These are phyloP conservation scores for Cyphellophora attinorum DNA, from an alignment of 2,329 filamentous ascomycete genomes.

Conservation along the genomic window DNA sequence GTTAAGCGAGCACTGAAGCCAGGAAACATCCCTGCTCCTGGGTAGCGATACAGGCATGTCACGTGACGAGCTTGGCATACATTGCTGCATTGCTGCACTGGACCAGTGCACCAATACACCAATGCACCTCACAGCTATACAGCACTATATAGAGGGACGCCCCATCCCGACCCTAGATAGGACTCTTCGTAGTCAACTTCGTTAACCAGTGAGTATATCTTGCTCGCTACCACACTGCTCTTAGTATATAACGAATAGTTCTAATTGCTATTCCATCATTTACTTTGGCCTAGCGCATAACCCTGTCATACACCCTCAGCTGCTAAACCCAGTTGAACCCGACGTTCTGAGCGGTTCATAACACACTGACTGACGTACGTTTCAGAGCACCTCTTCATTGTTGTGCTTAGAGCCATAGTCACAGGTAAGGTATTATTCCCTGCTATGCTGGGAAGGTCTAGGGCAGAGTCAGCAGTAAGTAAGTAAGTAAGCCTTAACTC, in stretches of 20 bases:
- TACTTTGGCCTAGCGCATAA: neutral
- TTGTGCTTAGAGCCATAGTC: too few species aligned
- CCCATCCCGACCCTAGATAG: neutral
- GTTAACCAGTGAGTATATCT: too few species aligned
- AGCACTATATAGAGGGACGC: slow-evolving; percentile 1
- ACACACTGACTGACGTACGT: too few species aligned
- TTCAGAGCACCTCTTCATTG: too few species aligned
- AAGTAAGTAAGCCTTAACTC: too few species aligned
- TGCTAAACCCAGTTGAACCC: slow-evolving; percentile 1
- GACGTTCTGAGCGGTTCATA: neutral
- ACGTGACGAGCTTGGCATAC: neutral
- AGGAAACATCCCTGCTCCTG: neutral
- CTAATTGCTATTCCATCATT: slow-evolving; percentile 1
- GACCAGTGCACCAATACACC: neutral
- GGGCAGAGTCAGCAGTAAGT: too few species aligned
- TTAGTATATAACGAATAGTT: neutral
- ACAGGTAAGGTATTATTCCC: too few species aligned
- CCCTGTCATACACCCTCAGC: neutral
- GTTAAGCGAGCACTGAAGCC: neutral
- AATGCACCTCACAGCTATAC: neutral
- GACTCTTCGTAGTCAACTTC: slow-evolving; percentile 1
- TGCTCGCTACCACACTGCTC: neutral
- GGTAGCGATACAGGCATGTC: neutral
- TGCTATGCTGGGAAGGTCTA: too few species aligned
- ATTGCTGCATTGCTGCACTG: neutral